Evolutionary conservation across 1,284 basidiomycete species (phyloP), one percentile per base, ranked within the genome.

Genomic region (Trichosporon sp.): DNA sequence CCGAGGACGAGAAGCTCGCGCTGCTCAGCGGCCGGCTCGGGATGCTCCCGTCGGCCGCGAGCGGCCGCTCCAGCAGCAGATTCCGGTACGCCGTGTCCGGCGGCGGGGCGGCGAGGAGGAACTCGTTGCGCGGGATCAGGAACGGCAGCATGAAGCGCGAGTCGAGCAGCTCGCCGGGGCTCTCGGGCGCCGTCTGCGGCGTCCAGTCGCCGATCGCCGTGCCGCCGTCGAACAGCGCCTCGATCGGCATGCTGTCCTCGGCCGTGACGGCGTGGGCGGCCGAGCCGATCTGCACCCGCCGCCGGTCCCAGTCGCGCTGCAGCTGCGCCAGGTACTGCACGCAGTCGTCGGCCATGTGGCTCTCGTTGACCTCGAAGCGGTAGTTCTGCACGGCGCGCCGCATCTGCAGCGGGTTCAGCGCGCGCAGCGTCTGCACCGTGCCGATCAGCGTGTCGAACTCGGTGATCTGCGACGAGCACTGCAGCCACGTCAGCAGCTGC

Each of bases 271-370:
- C 6, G 25, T n/a, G 38, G 1, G 44, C 67, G 78, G 92, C 89
- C 6, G 92, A 90, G 3, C 91, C 91, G 25, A 91, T 84, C 77
- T 92, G 91, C 35, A 95, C 88, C 31, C 92, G 86, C 80, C 92
- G 90, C 69, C 91, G 86, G 83, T 97, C 94, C 96, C 96, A 98
- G 79, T 98, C 95, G 76, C 92, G 92, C 81, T 97, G 94, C 12
- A 98, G 85, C 77, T 98, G 95, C 3, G 89, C 91, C 29, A 99
- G 87, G 78, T 98, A 98, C 83, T 97, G 93, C 62, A 88, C 85
- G 77, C 95, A 98, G 80, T 99, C 96, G 27, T 97, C 93, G 6
- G 90, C 91, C 92, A 99, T 97, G 71, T 88, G 87, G 1, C 88
- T 86, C 83, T 99, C 96, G 77, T 91, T 91, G 64, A 98, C 91